These are phyloP conservation scores for Colletotrichum tropicicola DNA, from an alignment of 2,329 filamentous ascomycete species.

Conservation along the genomic window DNA sequence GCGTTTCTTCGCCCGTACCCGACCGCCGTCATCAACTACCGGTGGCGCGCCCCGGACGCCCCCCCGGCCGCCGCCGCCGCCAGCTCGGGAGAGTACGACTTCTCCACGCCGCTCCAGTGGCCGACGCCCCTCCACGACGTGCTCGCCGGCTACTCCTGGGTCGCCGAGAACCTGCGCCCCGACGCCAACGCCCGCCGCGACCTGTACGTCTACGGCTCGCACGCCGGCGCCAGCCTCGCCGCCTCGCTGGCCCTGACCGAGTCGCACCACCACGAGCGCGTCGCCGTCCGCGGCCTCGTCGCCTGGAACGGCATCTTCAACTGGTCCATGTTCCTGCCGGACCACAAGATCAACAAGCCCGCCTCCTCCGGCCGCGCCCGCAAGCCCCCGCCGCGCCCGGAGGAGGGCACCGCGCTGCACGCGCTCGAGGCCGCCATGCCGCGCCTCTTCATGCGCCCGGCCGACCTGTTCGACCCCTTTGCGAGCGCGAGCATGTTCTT, in stretches of 20 bases:
- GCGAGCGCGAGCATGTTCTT: conserved; percentile 68
- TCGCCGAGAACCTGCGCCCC: conserved; percentile 54
- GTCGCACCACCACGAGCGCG: conserved; percentile 48
- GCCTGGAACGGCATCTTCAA: conserved; percentile 70
- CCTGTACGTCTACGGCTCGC: conserved; percentile 63
- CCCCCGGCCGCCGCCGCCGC: conserved; percentile 8
- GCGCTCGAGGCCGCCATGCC: conserved; percentile 46
- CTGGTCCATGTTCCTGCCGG: conserved; percentile 68
- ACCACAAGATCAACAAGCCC: conserved; percentile 54
- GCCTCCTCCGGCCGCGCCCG: conserved; percentile 4
- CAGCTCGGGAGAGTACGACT: conserved; percentile 1
- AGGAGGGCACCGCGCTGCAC: conserved; percentile 46
- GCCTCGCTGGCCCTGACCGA: conserved; percentile 67
- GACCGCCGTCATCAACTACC: conserved; percentile 66
- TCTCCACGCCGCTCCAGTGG: conserved; percentile 51
- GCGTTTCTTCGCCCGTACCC: conserved; percentile 52
- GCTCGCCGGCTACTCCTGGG: conserved; percentile 62
- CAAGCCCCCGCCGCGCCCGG: conserved; percentile 31
- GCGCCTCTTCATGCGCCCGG: conserved; percentile 57
- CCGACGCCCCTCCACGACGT: conserved; percentile 67
- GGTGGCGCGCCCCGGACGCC: conserved; percentile 53
- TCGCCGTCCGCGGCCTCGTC: conserved; percentile 62
- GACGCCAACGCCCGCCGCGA: conserved; percentile 44
- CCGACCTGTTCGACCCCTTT: conserved; percentile 66
- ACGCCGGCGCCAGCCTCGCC: conserved; percentile 66